Base-by-base conservation (phyloP, 73 alveolate genomes). In the Paraurostyla sp. region DNA sequence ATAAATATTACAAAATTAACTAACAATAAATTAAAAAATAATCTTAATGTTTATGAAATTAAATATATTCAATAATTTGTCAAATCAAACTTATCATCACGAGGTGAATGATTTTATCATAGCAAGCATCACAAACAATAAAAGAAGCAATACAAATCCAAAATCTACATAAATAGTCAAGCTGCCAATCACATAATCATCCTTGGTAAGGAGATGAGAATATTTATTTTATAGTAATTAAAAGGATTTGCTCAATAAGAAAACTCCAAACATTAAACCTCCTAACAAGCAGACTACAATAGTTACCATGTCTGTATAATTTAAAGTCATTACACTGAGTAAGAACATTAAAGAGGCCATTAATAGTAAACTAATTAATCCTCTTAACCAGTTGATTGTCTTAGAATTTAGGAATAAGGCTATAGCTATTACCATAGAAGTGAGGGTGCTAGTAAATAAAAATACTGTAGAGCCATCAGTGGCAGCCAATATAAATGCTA, bases 391-490 rank as follows among this genome's bases (percentile, higher is more conserved):
- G 30, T 30, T 73, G 13, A 73, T 56, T 18, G 7, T 25, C 3
- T 43, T 4, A 3, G 65, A 43, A 38, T 73, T 29, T 1, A 73
- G 50, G 25, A 73, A 40, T 4, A 73, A 0, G 1, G 86, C 30
- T 2, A 73, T 73, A 13, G 86, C 86, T 13, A 73, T 13, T 15
- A 73, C 71, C 32, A 48, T 73, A 2, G 71, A 50, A 23, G 65
- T 73, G 4, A 73, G 52, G 32, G 54, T 32, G 41, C 42, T 9
- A 45, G 86, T 33, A 38, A 73, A 73, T 22, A 73, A 30, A 46
- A 73, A 73, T 16, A 73, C 86, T 45, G 86, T 73, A 0, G 86
- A 40, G 29, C 54, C 86, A 73, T 73, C 86, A 3, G 86, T 73
- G 15, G 65, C 46, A 9, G 86, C 68, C 59, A 73, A 43, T 73